Base-by-base conservation (phyloP, 23 red algal genomes). In the Gracilaria domingensis region DNA sequence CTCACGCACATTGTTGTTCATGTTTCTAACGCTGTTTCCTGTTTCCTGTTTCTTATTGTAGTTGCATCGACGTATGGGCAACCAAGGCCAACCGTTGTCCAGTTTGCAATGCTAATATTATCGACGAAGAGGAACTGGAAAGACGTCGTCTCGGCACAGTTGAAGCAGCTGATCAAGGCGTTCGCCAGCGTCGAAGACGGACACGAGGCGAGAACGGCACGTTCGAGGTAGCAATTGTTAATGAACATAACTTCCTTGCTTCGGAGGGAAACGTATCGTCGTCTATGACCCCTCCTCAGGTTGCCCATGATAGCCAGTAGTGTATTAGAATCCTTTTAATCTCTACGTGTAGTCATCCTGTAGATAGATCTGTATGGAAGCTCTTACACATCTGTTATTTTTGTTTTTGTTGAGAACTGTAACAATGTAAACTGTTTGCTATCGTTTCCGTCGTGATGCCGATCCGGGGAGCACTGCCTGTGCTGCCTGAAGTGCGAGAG, bases 11-110 rank as follows among this genome's bases (percentile, higher is more conserved):
- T 5, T 32, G 32, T 24, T 37, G 8, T 62, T 62, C 24, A 62
- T 62, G 23, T 62, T n/a, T 29, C 59, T 62, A 62, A 62, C 59
- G 2, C 4, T 12, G n/a, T 1, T 64, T 64, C 6, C 26, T 69
- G 2, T 32, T 36, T 33, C 60, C 60, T 55, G 51, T 79, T 0
- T 79, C 18, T 26, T 18, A 26, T 4, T 20, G 25, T 34, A 95
- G 93, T 44, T 95, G 93, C 44, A 95, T 95, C 75, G 36, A 75
- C 62, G 86, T 75, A 55, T 95, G 94, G 94, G 66, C 79, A 13
- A 83, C 87, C 38, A 87, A 86, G 35, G 85, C 84, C 18, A 95
- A 95, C 60, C 85, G 94, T 5, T 95, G 94, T 72, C 94, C 94
- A 18, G 88, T 95, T 39, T 95, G 94, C 72, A 95, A 95, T 58